Evolutionary conservation across 805 yeast genomes (phyloP).

Genomic region (Pichia pseudocactophila): DNA sequence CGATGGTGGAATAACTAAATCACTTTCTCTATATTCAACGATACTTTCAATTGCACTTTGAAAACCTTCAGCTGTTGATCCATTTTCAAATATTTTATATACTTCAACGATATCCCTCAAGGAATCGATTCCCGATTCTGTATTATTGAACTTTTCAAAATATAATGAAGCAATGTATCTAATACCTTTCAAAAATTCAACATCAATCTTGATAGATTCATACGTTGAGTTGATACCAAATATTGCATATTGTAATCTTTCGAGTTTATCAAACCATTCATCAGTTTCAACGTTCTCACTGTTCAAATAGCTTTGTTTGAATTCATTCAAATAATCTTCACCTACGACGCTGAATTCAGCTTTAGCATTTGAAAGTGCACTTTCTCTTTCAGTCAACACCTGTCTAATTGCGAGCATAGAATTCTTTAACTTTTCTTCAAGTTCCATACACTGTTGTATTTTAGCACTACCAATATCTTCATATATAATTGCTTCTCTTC

Average conservation of each 20-base stretch:
- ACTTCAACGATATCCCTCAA: slow-evolving; percentile 31
- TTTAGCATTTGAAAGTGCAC: slow-evolving; percentile 54
- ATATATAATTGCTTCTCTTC: slow-evolving; percentile 63
- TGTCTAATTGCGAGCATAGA: slow-evolving; percentile 79
- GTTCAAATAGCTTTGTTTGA: slow-evolving; percentile 47
- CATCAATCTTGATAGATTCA: slow-evolving; percentile 50
- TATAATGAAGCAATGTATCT: slow-evolving; percentile 62
- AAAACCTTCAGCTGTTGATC: slow-evolving; percentile 29
- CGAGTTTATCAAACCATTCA: slow-evolving; percentile 58
- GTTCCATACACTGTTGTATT: slow-evolving; percentile 14
- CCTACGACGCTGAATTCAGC: slow-evolving; percentile 36
- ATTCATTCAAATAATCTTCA: slow-evolving; percentile 43
- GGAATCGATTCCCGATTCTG: slow-evolving; percentile 36
- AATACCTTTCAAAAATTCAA: slow-evolving; percentile 57
- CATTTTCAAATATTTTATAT: slow-evolving; percentile 30
- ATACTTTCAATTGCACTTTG: slow-evolving; percentile 28
- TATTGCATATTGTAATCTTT: slow-evolving; percentile 71
- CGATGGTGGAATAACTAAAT: slow-evolving; percentile 26
- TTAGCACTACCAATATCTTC: slow-evolving; percentile 28
- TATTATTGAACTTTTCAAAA: slow-evolving; percentile 38
- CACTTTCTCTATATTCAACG: slow-evolving; percentile 27
- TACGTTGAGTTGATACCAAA: slow-evolving; percentile 76
- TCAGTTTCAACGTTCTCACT: slow-evolving; percentile 45
- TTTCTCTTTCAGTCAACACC: slow-evolving; percentile 79
- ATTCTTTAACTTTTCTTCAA: slow-evolving; percentile 38